Evolutionary conservation across 306 rosid genomes (phyloP).

Genomic region (Ochetophila trinervis): DNA sequence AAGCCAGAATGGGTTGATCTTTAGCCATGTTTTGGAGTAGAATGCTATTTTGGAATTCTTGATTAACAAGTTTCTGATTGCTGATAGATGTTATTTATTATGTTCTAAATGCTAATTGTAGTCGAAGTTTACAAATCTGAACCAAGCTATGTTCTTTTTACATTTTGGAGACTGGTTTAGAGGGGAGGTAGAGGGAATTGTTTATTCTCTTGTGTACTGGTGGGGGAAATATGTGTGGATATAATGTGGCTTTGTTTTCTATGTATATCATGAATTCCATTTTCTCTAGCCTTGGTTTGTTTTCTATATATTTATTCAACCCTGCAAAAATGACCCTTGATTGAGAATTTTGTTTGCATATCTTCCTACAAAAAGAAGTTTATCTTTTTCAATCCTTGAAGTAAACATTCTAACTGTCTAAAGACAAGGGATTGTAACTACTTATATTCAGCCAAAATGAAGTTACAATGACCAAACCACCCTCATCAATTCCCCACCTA

Average conservation of each 20-base stretch:
- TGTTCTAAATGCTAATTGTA: conserved; percentile 35
- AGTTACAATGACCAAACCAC: background rate
- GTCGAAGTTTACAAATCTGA: conserved; percentile 24
- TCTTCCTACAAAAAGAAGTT: too few species aligned
- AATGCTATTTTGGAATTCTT: conserved; percentile 25
- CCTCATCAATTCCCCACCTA: background rate
- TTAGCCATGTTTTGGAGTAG: conserved; percentile 17
- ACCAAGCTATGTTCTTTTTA: conserved; percentile 12
- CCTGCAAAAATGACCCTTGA: background rate
- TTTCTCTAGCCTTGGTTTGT: background rate
- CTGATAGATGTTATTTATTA: conserved; percentile 32
- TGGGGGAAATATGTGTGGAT: background rate
- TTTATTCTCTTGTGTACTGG: conserved; percentile 69
- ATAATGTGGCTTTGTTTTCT: conserved; percentile 3
- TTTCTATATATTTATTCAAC: background rate
- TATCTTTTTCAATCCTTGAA: background rate
- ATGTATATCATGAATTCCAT: conserved; percentile 5
- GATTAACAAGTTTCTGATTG: conserved; percentile 28
- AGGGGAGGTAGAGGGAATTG: conserved; percentile 57
- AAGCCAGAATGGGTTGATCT: conserved; percentile 10
- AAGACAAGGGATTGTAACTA: background rate
- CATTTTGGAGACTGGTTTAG: conserved; percentile 24
- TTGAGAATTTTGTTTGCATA: too few species aligned
- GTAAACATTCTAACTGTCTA: background rate
- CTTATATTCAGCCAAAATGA: background rate